A percentile compares a stretch with the other conserved stretches of the same genome.
These are phyloP conservation scores for Jatropha curcas DNA, from an alignment of 345 rosid species.

Conservation along the genomic window DNA sequence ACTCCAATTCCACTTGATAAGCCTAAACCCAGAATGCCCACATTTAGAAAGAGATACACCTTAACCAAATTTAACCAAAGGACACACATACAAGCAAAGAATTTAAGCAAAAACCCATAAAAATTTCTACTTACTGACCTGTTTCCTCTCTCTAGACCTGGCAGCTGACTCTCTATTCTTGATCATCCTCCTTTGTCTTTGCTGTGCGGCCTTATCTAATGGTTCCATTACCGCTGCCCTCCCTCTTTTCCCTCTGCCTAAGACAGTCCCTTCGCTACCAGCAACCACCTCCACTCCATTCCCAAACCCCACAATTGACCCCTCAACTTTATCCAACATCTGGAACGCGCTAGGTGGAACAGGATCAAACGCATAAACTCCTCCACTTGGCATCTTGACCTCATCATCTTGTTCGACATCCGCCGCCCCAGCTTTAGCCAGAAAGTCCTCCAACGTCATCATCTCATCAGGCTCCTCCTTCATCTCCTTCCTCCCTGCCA, in stretches of 20 bases:
- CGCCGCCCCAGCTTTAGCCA: conserved; percentile 68
- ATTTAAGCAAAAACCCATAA: neutral
- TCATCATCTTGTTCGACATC: conserved; percentile 31
- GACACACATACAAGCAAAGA: neutral
- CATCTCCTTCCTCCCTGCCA: conserved; percentile 57
- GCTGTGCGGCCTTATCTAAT: conserved; percentile 81
- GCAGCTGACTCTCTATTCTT: conserved; percentile 99
- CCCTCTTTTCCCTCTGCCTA: conserved; percentile 76
- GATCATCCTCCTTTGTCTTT: conserved; percentile 96
- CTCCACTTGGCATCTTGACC: conserved; percentile 40
- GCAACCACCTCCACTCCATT: conserved; percentile 39
- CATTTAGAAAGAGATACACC: neutral
- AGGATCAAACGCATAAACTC: conserved; percentile 53
- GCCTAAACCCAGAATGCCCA: conserved; percentile 46
- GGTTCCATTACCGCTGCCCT: conserved; percentile 59
- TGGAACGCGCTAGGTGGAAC: conserved; percentile 46
- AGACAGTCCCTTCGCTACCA: conserved; percentile 13
- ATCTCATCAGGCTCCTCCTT: conserved; percentile 79
- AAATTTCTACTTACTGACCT: conserved; percentile 32
- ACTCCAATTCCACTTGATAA: conserved; percentile 84
- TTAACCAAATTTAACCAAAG: conserved; percentile 1
- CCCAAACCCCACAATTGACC: conserved; percentile 51
- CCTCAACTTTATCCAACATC: conserved; percentile 56
- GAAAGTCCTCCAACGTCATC: conserved; percentile 93
- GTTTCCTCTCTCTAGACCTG: conserved; percentile 92